Conservation (phyloP, 2,329 filamentous ascomycete genomes). For the Aspergillus sergii region DNA sequence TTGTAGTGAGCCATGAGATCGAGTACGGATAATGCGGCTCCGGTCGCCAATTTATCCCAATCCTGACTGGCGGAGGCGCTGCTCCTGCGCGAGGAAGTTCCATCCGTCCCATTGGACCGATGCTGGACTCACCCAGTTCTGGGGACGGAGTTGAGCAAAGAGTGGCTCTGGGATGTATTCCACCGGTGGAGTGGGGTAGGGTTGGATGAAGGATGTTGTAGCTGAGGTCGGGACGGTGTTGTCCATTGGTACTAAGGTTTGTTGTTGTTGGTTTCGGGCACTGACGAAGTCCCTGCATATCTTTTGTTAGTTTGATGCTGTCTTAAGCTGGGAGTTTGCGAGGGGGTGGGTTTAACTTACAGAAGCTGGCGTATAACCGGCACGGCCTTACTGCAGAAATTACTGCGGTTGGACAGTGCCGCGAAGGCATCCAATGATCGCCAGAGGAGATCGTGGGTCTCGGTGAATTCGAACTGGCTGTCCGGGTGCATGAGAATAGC, state of each 20-base stretch:
- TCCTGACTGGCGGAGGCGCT: background rate
- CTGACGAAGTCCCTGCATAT: conserved; percentile 27
- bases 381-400: conserved; percentile 40
- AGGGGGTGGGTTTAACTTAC: conserved; percentile 23
- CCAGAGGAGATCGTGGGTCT: conserved; percentile 31
- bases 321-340: too few species aligned
- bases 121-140: conserved; percentile 37
- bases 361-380: conserved; percentile 38
- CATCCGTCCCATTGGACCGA: conserved; percentile 33
- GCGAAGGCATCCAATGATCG: conserved; percentile 37
- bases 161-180: conserved; percentile 17
- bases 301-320: conserved; percentile 10
- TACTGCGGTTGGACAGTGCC: conserved; percentile 35
- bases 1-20: background rate
- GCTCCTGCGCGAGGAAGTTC: conserved; percentile 10
- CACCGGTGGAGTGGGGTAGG: conserved; percentile 7
- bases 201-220: conserved; percentile 3
- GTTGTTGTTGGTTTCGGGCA: conserved; percentile 14
- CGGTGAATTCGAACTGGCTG: conserved; percentile 30
- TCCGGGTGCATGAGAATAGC: conserved; percentile 33
- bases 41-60: background rate
- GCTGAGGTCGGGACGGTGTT: conserved; percentile 12
- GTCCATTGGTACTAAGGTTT: conserved; percentile 12
- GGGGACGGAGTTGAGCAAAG: conserved; percentile 32
- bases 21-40: background rate